Base-by-base conservation (phyloP, 371 early-diverging fungal species). In the Capillidium rhysosporum region DNA sequence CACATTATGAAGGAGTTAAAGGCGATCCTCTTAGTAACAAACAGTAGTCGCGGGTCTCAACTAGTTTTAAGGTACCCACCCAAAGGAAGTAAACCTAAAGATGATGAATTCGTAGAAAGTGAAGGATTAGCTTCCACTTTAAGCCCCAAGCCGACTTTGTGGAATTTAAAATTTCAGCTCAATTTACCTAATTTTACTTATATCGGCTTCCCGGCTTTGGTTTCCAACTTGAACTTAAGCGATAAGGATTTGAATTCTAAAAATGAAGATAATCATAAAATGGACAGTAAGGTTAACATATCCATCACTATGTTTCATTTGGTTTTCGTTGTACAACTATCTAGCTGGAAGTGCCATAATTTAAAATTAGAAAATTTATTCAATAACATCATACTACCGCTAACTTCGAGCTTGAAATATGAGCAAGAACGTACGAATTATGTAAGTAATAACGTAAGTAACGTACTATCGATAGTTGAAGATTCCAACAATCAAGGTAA, bases 371-470 rank as follows among this genome's bases (percentile, higher is more conserved):
- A 47, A 14, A 26, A 23, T 12, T 29, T 47, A 16, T 47, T 47
- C 29, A 29, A 47, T 5, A 47, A 47, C 16, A 47, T 47, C 25
- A 29, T 47, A 18, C 5, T 47, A 16, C 48, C 48, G 46, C 63
- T 85, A 49, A 78, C 86, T 0, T 73, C 84, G 5, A 86, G 79
- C 0, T 62, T 90, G 21, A 73, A 82, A 40, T 86, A 85, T 56
- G 90, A 90, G 58, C 88, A 90, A 59, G 54, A 80, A 30, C 72
- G 79, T 40, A 75, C 86, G 51, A 82, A 81, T 7, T 90, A 85
- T 65, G 76, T 90, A 12, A 73, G 78, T 49, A 65, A 71, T 43
- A 82, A 90, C 56, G 69, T 80, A 2, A 81, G 85, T 40, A 69
- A 80, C 45, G 84, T 90, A 7, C 55, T 87, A 24, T 61, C 67